These are phyloP conservation scores for Tuber umbilicatum DNA, from an alignment of 495 filamentous ascomycete genomes.

Conservation along the genomic window DNA sequence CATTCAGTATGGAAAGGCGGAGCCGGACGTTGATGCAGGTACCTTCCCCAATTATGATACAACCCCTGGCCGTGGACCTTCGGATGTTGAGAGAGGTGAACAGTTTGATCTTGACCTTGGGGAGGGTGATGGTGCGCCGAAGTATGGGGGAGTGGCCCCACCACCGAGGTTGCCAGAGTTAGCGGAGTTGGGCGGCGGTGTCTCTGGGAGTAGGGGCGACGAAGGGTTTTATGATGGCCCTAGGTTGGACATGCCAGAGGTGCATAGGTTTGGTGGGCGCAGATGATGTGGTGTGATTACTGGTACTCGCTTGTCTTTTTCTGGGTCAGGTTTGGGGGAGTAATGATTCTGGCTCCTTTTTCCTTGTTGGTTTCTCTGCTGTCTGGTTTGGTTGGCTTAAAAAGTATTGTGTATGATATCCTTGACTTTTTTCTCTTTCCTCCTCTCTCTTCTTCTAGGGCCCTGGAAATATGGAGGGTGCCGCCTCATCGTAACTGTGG, in stretches of 20 bases:
- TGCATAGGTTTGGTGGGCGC: neutral
- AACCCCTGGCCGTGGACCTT: neutral
- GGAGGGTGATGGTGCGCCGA: neutral
- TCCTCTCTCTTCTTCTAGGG: neutral
- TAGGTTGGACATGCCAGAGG: neutral
- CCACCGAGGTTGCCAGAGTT: neutral
- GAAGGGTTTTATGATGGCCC: neutral
- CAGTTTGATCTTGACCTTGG: neutral
- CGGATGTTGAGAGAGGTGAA: constrained; percentile 3
- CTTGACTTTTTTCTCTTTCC: neutral
- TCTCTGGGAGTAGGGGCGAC: neutral
- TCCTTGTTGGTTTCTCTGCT: neutral
- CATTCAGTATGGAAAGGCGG: constrained; percentile 37
- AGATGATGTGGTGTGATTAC: neutral
- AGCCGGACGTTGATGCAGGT: constrained; percentile 26
- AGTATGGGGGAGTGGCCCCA: neutral
- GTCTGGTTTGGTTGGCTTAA: neutral
- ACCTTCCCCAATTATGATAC: constrained; percentile 7
- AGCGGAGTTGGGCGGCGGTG: neutral
- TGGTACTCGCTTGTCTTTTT: neutral
- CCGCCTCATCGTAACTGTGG: neutral
- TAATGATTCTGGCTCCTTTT: neutral
- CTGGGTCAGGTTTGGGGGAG: neutral
- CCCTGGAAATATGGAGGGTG: neutral
- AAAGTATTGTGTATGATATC: neutral